These are phyloP conservation scores for Gilbertella persicaria DNA, from an alignment of 371 early-diverging fungal genomes.

Conservation along the genomic window DNA sequence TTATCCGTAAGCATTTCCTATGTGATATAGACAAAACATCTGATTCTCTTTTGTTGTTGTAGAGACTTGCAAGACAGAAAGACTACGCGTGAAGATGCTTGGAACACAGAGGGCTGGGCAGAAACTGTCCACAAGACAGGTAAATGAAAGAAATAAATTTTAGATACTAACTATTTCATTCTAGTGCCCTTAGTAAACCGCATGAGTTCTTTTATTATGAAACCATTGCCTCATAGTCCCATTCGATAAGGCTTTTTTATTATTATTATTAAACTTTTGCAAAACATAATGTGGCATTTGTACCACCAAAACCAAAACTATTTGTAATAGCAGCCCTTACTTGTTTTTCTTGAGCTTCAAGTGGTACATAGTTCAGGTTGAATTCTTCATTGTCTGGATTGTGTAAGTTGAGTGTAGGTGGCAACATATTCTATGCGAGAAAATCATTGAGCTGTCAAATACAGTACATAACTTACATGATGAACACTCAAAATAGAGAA, in stretches of 20 bases:
- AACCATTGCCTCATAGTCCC: slow-evolving; percentile 80
- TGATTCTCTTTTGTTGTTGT: slow-evolving; percentile 2
- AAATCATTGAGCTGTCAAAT: neutral
- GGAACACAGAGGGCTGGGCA: slow-evolving; percentile 94
- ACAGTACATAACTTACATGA: slow-evolving; percentile 44
- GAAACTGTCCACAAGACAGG: slow-evolving; percentile 91
- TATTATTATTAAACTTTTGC: slow-evolving; percentile 49
- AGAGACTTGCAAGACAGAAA: slow-evolving; percentile 84
- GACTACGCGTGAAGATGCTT: slow-evolving; percentile 85
- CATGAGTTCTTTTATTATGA: slow-evolving; percentile 85
- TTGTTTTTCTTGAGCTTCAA: slow-evolving; percentile 56
- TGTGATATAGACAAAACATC: slow-evolving; percentile 64
- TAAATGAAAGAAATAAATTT: slow-evolving; percentile 25
- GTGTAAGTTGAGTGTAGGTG: slow-evolving; percentile 86
- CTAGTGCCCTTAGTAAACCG: slow-evolving; percentile 78
- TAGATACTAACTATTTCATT: no score
- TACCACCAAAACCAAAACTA: slow-evolving; percentile 98
- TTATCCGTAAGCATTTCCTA: slow-evolving; percentile 62
- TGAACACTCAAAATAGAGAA: slow-evolving; percentile 80
- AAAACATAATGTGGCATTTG: slow-evolving; percentile 86
- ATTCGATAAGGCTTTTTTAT: slow-evolving; percentile 55
- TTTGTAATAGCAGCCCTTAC: slow-evolving; percentile 83
- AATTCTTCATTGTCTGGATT: slow-evolving; percentile 61
- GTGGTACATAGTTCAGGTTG: slow-evolving; percentile 78
- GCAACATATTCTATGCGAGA: slow-evolving; percentile 72